Evolutionary conservation across 371 early-diverging fungal genomes (phyloP).

Genomic region (Lichtheimia ornata): DNA sequence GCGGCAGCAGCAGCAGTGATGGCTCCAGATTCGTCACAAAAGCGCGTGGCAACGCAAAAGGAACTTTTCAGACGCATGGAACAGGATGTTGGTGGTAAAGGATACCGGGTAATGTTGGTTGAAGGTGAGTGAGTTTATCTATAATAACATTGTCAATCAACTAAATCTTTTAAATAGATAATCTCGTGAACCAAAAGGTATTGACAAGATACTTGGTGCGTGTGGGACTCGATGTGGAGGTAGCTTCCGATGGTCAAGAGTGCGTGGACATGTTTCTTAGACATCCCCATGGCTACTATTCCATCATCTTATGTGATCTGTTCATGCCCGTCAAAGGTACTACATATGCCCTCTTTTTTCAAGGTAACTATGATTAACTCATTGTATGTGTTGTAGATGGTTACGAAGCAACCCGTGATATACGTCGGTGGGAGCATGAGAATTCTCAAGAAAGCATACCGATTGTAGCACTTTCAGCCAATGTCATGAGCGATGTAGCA

Average conservation of each 20-base stretch:
- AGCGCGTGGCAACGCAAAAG: slow-evolving; percentile 53
- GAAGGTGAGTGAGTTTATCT: slow-evolving; percentile 42
- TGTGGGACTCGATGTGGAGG: slow-evolving; percentile 53
- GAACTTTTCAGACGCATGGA: slow-evolving; percentile 59
- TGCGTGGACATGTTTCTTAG: slow-evolving; percentile 50
- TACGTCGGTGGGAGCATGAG: slow-evolving; percentile 59
- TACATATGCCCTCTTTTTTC: slow-evolving; percentile 9
- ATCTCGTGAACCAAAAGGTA: slow-evolving; percentile 66
- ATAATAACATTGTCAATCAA: background rate
- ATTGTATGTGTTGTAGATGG: slow-evolving; percentile 45
- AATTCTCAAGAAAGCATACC: slow-evolving; percentile 39
- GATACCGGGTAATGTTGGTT: slow-evolving; percentile 48
- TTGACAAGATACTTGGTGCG: slow-evolving; percentile 50
- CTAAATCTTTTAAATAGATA: slow-evolving; percentile 36
- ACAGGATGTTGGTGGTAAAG: slow-evolving; percentile 54
- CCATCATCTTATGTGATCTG: slow-evolving; percentile 60
- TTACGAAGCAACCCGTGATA: slow-evolving; percentile 60
- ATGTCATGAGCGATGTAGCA: slow-evolving; percentile 67
- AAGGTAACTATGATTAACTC: background rate
- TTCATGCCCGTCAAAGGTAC: slow-evolving; percentile 70
- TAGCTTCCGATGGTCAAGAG: slow-evolving; percentile 59
- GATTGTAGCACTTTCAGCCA: slow-evolving; percentile 67
- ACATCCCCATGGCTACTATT: slow-evolving; percentile 48
- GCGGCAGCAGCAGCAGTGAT: slow-evolving; percentile 5
- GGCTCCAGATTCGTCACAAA: slow-evolving; percentile 48